A percentile compares a stretch with the other conserved stretches of the same genome.
Conservation (phyloP, 768 basidiomycete genomes). For the Leccinum rimulosum region DNA sequence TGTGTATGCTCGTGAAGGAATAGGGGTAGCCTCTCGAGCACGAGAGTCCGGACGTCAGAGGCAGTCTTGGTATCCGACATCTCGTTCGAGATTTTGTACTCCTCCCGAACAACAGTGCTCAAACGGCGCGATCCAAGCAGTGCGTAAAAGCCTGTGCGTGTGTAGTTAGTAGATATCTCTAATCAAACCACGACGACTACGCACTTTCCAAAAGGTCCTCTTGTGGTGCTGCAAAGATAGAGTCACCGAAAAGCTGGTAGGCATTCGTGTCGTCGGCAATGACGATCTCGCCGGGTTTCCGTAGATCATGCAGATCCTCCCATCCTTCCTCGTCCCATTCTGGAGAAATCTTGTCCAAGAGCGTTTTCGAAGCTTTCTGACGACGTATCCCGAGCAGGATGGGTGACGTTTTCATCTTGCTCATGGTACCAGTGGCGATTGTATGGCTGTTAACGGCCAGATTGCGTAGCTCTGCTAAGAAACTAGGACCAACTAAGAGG, state of each 20-base stretch:
- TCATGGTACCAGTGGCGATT: constrained; percentile 46
- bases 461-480: constrained; percentile 77
- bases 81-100: constrained; percentile 62
- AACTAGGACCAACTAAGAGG: constrained; percentile 45
- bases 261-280: constrained; percentile 86
- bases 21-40: constrained; percentile 82
- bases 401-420: constrained; percentile 65
- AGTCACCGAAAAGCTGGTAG: constrained; percentile 74
- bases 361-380: constrained; percentile 33
- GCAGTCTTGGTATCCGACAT: constrained; percentile 47
- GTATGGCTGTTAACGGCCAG: constrained; percentile 71
- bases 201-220: constrained; percentile 88
- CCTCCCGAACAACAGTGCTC: constrained; percentile 71
- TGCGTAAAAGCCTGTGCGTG: constrained; percentile 62
- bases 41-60: constrained; percentile 52
- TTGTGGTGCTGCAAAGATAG: constrained; percentile 77
- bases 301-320: constrained; percentile 71
- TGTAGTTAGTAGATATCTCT: neutral
- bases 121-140: constrained; percentile 74
- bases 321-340: constrained; percentile 67
- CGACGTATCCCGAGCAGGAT: constrained; percentile 77
- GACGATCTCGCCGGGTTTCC: constrained; percentile 65
- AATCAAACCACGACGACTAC: neutral
- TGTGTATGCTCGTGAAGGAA: constrained; percentile 90
- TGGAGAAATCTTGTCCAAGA: constrained; percentile 20